Base-by-base conservation (phyloP, 1,284 basidiomycete genomes). In the Ustilago esculenta region DNA sequence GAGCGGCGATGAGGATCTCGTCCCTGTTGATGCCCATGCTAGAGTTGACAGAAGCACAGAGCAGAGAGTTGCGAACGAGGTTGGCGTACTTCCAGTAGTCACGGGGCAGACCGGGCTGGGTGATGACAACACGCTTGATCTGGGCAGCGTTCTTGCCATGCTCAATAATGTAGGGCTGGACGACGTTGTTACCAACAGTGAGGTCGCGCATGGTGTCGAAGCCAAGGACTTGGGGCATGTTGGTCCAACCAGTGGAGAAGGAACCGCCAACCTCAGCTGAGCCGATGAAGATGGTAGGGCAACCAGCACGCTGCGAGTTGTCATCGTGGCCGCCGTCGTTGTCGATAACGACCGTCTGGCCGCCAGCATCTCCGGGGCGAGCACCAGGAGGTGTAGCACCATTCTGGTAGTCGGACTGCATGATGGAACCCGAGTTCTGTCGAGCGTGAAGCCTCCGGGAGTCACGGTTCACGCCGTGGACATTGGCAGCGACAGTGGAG, bases 21-120 rank as follows among this genome's bases (percentile, higher is more conserved):
- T 72, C 61, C 18, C 50, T 50, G 35, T 72, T 56, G 59, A 76
- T 60, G 32, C 61, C 64, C 30, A 70, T 54, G n/a, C 61, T 47
- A 21, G 50, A 41, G 42, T 77, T 75, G 51, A 44, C 57, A 0
- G 72, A 63, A 9, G 73, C 71, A 21, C 69, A 76, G 12, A 74
- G 54, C 17, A 76, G 59, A 10, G 69, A 64, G 47, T 79, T 79
- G 33, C 73, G 59, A 12, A 77, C 57, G 45, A 79, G 27, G 42
- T 74, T 77, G 42, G 73, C 61, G 45, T 76, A 77, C 61, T 76
- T 76, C 77, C 77, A 79, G 32, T 61, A 63, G 37, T 79, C 73
- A 8, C 77, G 68, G 1, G 68, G 71, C 48, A 67, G 45, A 25
- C 75, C 75, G 27, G 74, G 76, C 21, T 75, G 60, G 34, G 64